Evolutionary conservation across 1,284 basidiomycete genomes (phyloP).

Genomic region (Sporisorium sorghi): DNA sequence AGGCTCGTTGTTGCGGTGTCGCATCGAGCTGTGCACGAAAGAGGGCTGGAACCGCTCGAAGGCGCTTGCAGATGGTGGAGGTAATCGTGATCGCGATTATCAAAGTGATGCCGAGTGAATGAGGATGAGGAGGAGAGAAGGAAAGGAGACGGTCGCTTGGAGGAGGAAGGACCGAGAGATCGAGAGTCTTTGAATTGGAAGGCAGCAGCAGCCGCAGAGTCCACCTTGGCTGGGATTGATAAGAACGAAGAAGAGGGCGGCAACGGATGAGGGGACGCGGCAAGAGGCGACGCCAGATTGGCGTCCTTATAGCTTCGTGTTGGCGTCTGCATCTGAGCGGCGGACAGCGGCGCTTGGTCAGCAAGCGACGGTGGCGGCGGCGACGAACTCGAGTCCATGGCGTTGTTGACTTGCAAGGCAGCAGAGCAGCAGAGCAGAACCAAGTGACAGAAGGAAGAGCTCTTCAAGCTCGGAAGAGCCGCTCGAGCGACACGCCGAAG

Average conservation of each 20-base stretch:
- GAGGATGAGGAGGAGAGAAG: not conserved
- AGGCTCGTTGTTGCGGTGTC: not conserved
- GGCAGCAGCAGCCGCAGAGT: not conserved
- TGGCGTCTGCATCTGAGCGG: not conserved
- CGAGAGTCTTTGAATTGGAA: not conserved
- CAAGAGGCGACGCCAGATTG: not conserved
- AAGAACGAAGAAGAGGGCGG: not conserved
- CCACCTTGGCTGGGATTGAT: not conserved
- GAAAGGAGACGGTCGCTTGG: not conserved
- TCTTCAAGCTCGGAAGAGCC: not conserved
- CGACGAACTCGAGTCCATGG: not conserved
- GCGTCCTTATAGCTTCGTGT: slow-evolving; percentile 6
- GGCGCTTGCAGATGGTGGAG: not conserved
- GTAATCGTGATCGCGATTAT: not conserved
- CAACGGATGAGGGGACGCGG: not conserved
- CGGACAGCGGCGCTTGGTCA: slow-evolving; percentile 9
- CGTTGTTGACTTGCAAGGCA: too few relatives aligned
- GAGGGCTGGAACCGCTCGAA: not conserved
- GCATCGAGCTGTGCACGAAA: slow-evolving; percentile 3
- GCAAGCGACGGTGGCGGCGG: not conserved
- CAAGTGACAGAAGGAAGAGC: not conserved
- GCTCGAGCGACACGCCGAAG: not conserved
- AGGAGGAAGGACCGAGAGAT: slow-evolving; percentile 1
- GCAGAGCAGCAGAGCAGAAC: not conserved
- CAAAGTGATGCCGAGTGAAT: not conserved